phyloP scores from a whole-genome alignment of 441 rosid species.

The Breynia disticha region DNA sequence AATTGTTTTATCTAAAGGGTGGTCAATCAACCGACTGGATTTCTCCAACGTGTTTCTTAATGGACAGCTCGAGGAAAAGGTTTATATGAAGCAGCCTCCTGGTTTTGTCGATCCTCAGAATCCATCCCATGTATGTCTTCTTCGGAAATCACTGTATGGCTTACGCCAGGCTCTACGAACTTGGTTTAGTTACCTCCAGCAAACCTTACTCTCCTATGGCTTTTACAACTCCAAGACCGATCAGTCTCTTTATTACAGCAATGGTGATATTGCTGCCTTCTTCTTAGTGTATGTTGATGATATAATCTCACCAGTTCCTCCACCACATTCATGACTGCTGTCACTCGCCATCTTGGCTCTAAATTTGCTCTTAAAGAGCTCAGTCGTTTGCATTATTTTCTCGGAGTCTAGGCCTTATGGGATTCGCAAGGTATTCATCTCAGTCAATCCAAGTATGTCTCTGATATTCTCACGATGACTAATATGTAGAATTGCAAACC shows the following conservation, averaged over 20 bases:
- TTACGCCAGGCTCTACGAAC: slow-evolving; percentile 2
- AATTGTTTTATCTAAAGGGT: background rate
- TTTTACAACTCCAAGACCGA: background rate
- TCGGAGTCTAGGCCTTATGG: no score
- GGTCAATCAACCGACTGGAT: background rate
- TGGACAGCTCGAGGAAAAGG: background rate
- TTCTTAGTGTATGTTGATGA: background rate
- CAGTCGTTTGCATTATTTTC: no score
- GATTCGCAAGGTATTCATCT: no score
- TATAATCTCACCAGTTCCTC: background rate
- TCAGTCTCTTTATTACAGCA: background rate
- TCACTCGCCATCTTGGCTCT: background rate
- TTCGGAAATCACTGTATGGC: background rate
- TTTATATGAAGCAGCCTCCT: background rate
- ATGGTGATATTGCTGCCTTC: no score
- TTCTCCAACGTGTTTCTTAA: background rate
- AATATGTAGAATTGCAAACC: no score
- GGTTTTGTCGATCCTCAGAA: background rate
- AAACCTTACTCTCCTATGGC: background rate
- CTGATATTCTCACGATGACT: no score
- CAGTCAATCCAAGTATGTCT: no score
- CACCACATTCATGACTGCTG: background rate
- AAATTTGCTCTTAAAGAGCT: background rate
- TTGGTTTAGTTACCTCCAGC: no score
- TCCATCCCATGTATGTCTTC: background rate